These are phyloP conservation scores for Salicornia ramosissima DNA, from an alignment of 148 eudicot species.

Conservation along the genomic window DNA sequence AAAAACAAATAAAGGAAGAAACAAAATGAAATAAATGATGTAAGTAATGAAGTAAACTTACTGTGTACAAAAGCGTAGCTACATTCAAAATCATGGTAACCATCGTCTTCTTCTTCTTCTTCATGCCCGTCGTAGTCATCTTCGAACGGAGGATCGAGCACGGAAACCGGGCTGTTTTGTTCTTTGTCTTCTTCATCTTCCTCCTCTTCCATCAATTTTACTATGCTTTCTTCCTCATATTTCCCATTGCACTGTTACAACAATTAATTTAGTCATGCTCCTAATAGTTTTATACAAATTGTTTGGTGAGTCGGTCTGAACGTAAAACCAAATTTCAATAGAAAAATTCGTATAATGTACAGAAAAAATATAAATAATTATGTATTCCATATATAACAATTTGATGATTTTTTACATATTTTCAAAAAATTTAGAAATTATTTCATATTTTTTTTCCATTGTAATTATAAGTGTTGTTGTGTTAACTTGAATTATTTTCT, in stretches of 20 bases:
- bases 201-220: conserved; percentile 25
- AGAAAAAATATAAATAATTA: too few species aligned
- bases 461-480: too few species aligned
- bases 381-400: too few species aligned
- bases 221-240: conserved; percentile 24
- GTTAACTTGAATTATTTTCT: too few species aligned
- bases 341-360: too few species aligned
- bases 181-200: conserved; percentile 72
- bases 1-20: conserved; percentile 1
- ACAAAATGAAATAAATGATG: neutral
- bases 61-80: conserved; percentile 72
- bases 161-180: conserved; percentile 84
- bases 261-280: conserved; percentile 1
- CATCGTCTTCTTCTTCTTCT: conserved; percentile 36
- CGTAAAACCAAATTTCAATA: too few species aligned
- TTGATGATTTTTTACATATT: too few species aligned
- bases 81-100: conserved; percentile 41
- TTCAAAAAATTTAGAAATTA: too few species aligned
- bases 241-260: conserved; percentile 33
- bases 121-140: conserved; percentile 51
- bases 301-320: too few species aligned
- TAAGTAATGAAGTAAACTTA: conserved; percentile 34
- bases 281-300: too few species aligned
- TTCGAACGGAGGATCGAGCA: conserved; percentile 72
- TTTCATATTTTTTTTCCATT: too few species aligned